phyloP scores from a whole-genome alignment of 2,329 filamentous ascomycete species.

The Cladobotryum protrusum region DNA sequence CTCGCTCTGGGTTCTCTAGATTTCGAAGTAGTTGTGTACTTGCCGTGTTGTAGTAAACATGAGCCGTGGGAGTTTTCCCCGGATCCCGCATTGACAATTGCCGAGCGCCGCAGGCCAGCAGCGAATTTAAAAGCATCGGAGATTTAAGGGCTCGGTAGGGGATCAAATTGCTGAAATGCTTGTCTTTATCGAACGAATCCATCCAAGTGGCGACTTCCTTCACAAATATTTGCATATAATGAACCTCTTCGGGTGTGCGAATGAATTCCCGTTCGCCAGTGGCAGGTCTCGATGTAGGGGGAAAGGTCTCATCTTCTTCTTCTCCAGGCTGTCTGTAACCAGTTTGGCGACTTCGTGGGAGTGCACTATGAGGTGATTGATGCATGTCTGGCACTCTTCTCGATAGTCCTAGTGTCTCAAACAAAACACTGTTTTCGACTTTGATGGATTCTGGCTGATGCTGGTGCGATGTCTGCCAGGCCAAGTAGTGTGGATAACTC shows the following conservation, averaged over 20 bases:
- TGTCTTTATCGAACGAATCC: slow-evolving; percentile 80
- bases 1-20: slow-evolving; percentile 76
- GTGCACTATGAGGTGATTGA: too few relatives aligned
- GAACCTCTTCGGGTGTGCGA: slow-evolving; percentile 67
- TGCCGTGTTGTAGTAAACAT: slow-evolving; percentile 80
- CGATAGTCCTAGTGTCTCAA: slow-evolving; percentile 2
- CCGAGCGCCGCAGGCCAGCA: slow-evolving; percentile 80
- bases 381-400: too few relatives aligned
- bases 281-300: not conserved
- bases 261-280: slow-evolving; percentile 51
- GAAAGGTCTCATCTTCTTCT: not conserved
- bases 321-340: not conserved
- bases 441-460: not conserved
- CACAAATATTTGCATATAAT: slow-evolving; percentile 89
- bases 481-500: not conserved
- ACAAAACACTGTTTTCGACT: not conserved
- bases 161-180: slow-evolving; percentile 80
- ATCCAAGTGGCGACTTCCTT: slow-evolving; percentile 91
- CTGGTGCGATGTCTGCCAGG: not conserved
- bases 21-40: slow-evolving; percentile 70
- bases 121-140: slow-evolving; percentile 82
- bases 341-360: too few relatives aligned
- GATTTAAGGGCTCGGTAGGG: slow-evolving; percentile 77
- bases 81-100: slow-evolving; percentile 69
- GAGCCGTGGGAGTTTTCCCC: slow-evolving; percentile 69